Conservation (phyloP, 2,329 filamentous ascomycete species). For the Emergomyces orientalis region DNA sequence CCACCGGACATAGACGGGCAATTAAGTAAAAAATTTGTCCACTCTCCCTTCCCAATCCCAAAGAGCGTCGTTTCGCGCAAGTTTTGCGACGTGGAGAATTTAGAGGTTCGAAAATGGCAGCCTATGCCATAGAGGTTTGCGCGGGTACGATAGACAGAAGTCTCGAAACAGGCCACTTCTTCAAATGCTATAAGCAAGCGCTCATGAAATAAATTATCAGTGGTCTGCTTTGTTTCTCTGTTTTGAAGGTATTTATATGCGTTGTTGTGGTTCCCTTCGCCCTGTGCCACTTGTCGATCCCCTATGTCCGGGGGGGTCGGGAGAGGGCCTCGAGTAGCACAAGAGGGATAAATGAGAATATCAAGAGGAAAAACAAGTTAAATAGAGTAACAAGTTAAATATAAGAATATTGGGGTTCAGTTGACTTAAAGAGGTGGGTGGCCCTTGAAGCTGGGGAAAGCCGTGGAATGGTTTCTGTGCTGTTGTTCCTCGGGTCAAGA, state of each 20-base stretch:
- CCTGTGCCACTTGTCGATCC: background rate
- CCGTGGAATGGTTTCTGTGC: background rate
- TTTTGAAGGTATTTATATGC: background rate
- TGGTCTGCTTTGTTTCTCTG: background rate
- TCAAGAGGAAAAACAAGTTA: background rate
- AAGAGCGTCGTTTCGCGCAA: background rate
- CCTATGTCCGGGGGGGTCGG: background rate
- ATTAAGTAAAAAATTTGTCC: background rate
- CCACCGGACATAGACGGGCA: background rate
- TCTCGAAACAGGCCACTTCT: background rate
- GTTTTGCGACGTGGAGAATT: background rate
- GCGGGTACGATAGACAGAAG: background rate
- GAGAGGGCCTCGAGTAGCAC: background rate
- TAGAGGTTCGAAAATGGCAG: background rate
- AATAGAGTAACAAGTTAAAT: background rate
- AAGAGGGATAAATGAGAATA: background rate
- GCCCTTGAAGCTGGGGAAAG: background rate
- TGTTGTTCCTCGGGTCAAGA: background rate
- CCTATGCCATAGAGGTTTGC: background rate
- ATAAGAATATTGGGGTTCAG: background rate
- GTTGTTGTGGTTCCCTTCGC: background rate
- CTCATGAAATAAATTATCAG: background rate
- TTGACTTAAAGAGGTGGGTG: background rate
- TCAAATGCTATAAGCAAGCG: background rate
- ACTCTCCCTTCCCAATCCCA: background rate